These are phyloP conservation scores for Boletus insuetus DNA, from an alignment of 768 basidiomycete species.

Conservation along the genomic window DNA sequence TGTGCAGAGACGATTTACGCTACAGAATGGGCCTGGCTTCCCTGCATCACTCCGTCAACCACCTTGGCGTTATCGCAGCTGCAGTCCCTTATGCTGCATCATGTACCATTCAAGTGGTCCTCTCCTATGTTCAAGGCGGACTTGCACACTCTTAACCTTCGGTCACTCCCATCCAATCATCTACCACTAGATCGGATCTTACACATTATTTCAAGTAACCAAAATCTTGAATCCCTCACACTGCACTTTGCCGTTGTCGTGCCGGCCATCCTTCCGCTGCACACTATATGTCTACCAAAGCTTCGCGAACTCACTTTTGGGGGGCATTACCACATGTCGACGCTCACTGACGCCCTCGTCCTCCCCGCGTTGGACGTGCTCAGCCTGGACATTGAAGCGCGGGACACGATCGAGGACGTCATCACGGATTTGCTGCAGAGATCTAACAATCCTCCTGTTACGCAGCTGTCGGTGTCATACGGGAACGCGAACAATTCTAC, in stretches of 20 bases:
- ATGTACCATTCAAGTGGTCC: slow-evolving; percentile 76
- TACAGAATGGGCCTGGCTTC: slow-evolving; percentile 74
- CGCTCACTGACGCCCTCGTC: slow-evolving; percentile 58
- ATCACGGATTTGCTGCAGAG: slow-evolving; percentile 59
- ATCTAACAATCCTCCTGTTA: slow-evolving; percentile 55
- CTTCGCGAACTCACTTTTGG: slow-evolving; percentile 58
- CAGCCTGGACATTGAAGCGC: slow-evolving; percentile 66
- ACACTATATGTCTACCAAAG: slow-evolving; percentile 48
- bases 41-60: slow-evolving; percentile 41
- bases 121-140: slow-evolving; percentile 66
- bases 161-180: slow-evolving; percentile 60
- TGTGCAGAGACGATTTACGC: slow-evolving; percentile 60
- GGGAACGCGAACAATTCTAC: slow-evolving; percentile 37
- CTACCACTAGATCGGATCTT: slow-evolving; percentile 68
- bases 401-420: slow-evolving; percentile 75
- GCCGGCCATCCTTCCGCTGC: slow-evolving; percentile 61
- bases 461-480: slow-evolving; percentile 62
- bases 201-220: slow-evolving; percentile 60
- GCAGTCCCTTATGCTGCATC: slow-evolving; percentile 59
- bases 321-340: slow-evolving; percentile 63
- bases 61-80: slow-evolving; percentile 45
- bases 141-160: slow-evolving; percentile 58
- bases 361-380: slow-evolving; percentile 59
- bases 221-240: slow-evolving; percentile 51
- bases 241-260: slow-evolving; percentile 62